These are phyloP conservation scores for Scenedesmus sp. DNA, from an alignment of 163 green algal genomes.

Conservation along the genomic window DNA sequence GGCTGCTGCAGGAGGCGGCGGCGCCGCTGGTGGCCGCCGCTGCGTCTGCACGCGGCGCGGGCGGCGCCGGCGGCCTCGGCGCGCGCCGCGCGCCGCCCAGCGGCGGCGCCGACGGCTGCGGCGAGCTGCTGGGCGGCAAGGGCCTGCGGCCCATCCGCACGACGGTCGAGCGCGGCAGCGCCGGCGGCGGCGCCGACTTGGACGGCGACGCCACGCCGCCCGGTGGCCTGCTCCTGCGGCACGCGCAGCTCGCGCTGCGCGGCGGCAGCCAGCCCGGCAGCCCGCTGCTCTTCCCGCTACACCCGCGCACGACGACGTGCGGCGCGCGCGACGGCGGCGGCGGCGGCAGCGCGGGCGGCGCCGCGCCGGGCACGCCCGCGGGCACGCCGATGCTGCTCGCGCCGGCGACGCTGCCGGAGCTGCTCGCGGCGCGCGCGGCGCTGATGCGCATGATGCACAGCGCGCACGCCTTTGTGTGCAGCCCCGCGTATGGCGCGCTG, in stretches of 20 bases:
- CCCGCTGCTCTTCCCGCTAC: slow-evolving; percentile 25
- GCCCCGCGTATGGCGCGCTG: not conserved
- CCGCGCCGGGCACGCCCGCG: slow-evolving; percentile 10
- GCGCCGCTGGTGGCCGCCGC: slow-evolving; percentile 11
- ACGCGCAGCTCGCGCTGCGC: slow-evolving; percentile 1
- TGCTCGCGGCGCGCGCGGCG: slow-evolving; percentile 30
- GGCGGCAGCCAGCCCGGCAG: not conserved
- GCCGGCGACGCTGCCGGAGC: slow-evolving; percentile 29
- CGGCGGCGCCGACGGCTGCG: no score
- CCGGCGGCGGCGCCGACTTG: not conserved
- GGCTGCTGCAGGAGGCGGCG: slow-evolving; percentile 39
- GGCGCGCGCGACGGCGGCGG: slow-evolving; percentile 1
- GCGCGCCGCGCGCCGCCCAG: no score
- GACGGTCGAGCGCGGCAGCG: not conserved
- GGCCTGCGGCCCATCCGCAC: not conserved
- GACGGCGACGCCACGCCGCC: not conserved
- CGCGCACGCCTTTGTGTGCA: slow-evolving; percentile 17
- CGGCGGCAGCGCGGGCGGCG: slow-evolving; percentile 2
- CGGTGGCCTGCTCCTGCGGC: slow-evolving; percentile 3
- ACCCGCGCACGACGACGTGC: slow-evolving; percentile 34
- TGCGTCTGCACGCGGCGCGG: no score
- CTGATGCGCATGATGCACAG: slow-evolving; percentile 35
- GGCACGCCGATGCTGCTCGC: slow-evolving; percentile 42
- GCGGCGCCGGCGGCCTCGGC: no score
- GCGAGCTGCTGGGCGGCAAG: no score